These are phyloP conservation scores for Aureobasidium vineae DNA, from an alignment of 2,329 filamentous ascomycete species.

Conservation along the genomic window DNA sequence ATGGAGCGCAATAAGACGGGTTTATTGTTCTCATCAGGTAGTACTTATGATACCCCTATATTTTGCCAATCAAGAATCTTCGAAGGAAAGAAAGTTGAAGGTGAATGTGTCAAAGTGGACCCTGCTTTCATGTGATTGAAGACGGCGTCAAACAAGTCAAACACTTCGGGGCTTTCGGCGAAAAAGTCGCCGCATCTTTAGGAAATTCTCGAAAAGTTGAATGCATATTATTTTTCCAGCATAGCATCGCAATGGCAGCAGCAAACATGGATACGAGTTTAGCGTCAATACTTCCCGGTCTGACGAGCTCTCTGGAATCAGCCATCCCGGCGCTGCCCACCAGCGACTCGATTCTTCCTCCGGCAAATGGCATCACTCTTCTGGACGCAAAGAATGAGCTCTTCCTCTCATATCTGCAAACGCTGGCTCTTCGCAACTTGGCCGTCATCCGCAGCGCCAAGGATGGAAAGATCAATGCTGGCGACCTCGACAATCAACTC, in stretches of 20 bases:
- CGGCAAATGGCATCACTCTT: slow-evolving; percentile 84
- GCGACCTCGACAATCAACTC: slow-evolving; percentile 61
- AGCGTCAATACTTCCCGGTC: slow-evolving; percentile 41
- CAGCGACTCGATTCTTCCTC: slow-evolving; percentile 63
- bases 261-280: slow-evolving; percentile 29
- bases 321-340: slow-evolving; percentile 54
- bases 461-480: slow-evolving; percentile 28
- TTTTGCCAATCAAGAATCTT: background rate
- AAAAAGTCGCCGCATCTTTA: slow-evolving; percentile 10
- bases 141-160: slow-evolving; percentile 9
- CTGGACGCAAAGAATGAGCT: slow-evolving; percentile 96
- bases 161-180: background rate
- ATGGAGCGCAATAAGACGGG: background rate
- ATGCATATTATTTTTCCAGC: background rate
- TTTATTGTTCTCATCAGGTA: background rate
- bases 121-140: slow-evolving; percentile 21
- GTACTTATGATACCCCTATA: slow-evolving; percentile 24
- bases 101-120: slow-evolving; percentile 3
- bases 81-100: background rate
- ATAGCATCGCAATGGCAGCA: slow-evolving; percentile 6
- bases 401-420: slow-evolving; percentile 93
- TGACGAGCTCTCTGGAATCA: slow-evolving; percentile 63
- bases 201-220: slow-evolving; percentile 10
- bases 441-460: slow-evolving; percentile 41
- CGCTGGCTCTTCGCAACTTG: slow-evolving; percentile 71